Base-by-base conservation (phyloP, 148 eudicot species). In the Fallopia convolvulus region DNA sequence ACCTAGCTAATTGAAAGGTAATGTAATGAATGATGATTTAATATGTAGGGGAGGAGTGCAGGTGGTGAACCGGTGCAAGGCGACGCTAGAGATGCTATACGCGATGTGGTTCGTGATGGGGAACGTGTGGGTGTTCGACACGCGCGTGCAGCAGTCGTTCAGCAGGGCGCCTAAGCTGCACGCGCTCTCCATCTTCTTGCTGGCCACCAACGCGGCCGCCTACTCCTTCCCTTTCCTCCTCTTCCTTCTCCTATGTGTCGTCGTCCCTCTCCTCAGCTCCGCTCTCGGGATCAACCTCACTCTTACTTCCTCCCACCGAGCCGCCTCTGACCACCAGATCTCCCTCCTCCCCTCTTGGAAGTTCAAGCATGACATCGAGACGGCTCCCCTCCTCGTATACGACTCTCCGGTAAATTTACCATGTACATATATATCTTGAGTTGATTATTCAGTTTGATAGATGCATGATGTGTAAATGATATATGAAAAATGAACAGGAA, bases 51-150 rank as follows among this genome's bases (percentile, higher is more conserved):
- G 88, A 93, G 86, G 81, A 71, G 42, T 75, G 80, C 89, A 87
- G 8, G 77, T 82, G 78, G 83, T 92, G 81, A 83, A 83, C 82
- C 88, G 83, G 83, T 86, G 83, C 77, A 82, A 82, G 84, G 88
- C 92, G 18, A 84, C 81, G 2, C 78, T 92, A 20, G 99, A 95
- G 84, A 78, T 95, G 68, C 85, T 95, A 80, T 91, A 83, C 23
- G 99, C 99, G 18, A 89, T 95, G 86, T 95, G 99, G 99, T 95
- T 95, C 33, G 99, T 95, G 76, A 88, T 92, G 93, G 99, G 99
- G 1, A 95, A 91, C 71, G 94, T 95, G 10, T 95, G 99, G 99
- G 81, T 89, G 46, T 95, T 91, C 70, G 97, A 92, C 80, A 71
- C 96, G 5, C 85, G 99, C 4, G 84, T 90, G 7, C 84, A 12